These are phyloP conservation scores for Tillandsia fasciculata DNA, from an alignment of 176 grass and related monocot species.

Conservation along the genomic window DNA sequence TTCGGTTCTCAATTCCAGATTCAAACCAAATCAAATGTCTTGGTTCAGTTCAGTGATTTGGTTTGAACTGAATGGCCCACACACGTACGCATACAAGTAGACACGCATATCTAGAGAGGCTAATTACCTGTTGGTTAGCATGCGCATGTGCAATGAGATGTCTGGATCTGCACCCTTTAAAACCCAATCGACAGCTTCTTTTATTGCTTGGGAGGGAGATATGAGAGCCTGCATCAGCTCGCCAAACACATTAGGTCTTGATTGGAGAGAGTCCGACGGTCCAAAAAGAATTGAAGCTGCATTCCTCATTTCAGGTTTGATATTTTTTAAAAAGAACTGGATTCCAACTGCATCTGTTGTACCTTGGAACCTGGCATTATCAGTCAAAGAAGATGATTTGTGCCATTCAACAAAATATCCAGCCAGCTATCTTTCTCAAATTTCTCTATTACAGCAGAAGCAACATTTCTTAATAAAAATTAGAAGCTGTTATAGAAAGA, in stretches of 20 bases:
- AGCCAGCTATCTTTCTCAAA: neutral
- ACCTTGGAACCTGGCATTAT: conserved; percentile 60
- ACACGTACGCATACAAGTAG: neutral
- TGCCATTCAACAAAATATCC: too few relatives aligned
- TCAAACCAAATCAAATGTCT: too few relatives aligned
- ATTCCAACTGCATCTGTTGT: conserved; percentile 65
- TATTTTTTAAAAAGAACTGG: conserved; percentile 86
- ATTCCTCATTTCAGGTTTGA: conserved; percentile 53
- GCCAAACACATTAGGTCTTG: conserved; percentile 80
- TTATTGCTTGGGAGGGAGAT: conserved; percentile 48
- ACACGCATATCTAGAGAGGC: neutral
- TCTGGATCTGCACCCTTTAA: conserved; percentile 57
- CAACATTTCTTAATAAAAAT: neutral
- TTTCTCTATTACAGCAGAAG: neutral
- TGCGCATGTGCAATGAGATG: conserved; percentile 81
- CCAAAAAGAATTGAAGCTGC: conserved; percentile 59
- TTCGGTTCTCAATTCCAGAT: too few relatives aligned
- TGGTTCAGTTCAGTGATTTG: too few relatives aligned
- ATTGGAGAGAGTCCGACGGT: conserved; percentile 19
- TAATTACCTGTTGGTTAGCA: conserved; percentile 78
- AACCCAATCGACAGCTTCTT: conserved; percentile 54
- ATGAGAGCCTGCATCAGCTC: conserved; percentile 66
- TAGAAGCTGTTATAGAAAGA: neutral
- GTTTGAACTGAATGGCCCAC: too few relatives aligned
- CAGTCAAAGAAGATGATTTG: conserved; percentile 1